phyloP scores from a whole-genome alignment of 129 eudicot species.

The Lonicera japonica region DNA sequence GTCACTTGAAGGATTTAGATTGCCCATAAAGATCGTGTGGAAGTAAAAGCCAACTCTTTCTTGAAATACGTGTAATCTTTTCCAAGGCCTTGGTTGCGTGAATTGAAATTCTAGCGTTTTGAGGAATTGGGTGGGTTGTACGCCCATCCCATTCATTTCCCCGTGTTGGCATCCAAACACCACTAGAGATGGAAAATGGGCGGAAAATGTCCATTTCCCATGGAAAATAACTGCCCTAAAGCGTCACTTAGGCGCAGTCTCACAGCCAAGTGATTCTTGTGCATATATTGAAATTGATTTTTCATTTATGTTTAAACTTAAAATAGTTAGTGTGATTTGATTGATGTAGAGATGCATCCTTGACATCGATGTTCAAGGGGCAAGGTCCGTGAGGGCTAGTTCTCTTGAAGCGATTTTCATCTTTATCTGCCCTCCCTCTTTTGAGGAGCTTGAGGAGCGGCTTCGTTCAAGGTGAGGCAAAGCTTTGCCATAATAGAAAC shows the following conservation, averaged over 20 bases:
- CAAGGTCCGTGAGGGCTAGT: constrained; percentile 90
- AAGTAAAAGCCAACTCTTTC: too few relatives aligned
- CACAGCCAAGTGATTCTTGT: not conserved
- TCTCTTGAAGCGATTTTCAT: constrained; percentile 89
- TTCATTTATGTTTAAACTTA: constrained; percentile 12
- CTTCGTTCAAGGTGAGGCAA: constrained; percentile 81
- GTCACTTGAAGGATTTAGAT: too few relatives aligned
- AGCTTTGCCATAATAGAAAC: constrained; percentile 1
- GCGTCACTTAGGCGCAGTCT: not conserved
- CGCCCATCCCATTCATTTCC: too few relatives aligned
- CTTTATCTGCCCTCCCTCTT: constrained; percentile 90
- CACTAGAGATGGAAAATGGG: too few relatives aligned
- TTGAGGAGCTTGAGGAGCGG: constrained; percentile 97
- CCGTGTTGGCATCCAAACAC: too few relatives aligned
- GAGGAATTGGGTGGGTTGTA: too few relatives aligned
- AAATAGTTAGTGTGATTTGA: constrained; percentile 29
- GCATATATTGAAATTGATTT: not conserved
- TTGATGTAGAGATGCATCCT: constrained; percentile 92
- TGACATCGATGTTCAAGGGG: constrained; percentile 99
- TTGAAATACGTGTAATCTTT: too few relatives aligned
- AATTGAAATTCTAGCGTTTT: too few relatives aligned
- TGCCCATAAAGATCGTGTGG: too few relatives aligned
- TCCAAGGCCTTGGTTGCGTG: too few relatives aligned
- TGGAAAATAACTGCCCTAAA: too few relatives aligned
- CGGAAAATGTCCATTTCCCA: too few relatives aligned